These are phyloP conservation scores for Actinidia polygama DNA, from an alignment of 179 eudicot species.

Conservation along the genomic window DNA sequence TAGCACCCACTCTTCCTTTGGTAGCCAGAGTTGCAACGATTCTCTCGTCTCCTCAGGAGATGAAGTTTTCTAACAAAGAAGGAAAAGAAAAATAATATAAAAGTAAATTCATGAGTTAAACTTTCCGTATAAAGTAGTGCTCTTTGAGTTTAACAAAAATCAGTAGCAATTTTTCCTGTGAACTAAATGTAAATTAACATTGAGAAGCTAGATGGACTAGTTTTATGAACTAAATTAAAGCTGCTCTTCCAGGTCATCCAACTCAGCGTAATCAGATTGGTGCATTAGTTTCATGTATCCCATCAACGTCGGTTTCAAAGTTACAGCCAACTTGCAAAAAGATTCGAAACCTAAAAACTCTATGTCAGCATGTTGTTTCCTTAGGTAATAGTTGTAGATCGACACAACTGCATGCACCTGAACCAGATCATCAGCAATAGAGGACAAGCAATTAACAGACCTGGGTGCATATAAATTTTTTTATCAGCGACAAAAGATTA, in stretches of 20 bases:
- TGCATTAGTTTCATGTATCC: constrained; percentile 51
- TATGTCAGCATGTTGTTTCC: constrained; percentile 51
- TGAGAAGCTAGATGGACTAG: no score
- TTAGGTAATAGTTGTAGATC: constrained; percentile 89
- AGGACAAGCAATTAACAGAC: background rate
- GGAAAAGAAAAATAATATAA: no score
- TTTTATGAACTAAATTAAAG: no score
- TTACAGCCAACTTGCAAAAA: constrained; percentile 75
- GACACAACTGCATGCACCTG: constrained; percentile 92
- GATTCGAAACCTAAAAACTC: constrained; percentile 61
- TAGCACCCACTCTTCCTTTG: constrained; percentile 92
- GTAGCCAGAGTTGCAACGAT: constrained; percentile 86
- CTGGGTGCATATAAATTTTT: background rate
- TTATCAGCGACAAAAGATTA: no score
- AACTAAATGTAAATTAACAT: no score
- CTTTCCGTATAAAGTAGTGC: no score
- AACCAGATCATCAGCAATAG: constrained; percentile 25
- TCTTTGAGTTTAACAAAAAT: no score
- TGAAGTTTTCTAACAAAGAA: constrained; percentile 58
- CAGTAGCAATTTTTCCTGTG: no score
- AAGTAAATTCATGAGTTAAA: no score
- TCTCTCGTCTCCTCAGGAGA: constrained; percentile 86
- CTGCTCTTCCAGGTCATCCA: constrained; percentile 45
- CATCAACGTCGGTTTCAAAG: constrained; percentile 54
- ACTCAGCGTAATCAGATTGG: constrained; percentile 30